Base-by-base conservation (phyloP, 805 yeast species). In the Yamadazyma paraphyllophila region DNA sequence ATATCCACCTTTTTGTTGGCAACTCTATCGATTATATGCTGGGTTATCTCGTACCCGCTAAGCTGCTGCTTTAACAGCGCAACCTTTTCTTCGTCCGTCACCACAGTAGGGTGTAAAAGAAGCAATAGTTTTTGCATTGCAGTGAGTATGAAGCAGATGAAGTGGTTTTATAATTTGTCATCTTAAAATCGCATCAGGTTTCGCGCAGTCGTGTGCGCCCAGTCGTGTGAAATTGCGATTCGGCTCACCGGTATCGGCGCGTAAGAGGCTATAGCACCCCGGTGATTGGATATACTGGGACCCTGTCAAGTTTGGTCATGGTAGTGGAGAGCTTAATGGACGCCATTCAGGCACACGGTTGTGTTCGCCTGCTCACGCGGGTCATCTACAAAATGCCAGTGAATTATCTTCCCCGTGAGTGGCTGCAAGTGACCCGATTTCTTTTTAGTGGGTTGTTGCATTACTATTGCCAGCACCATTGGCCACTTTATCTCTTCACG, bases 71-170 rank as follows among this genome's bases (percentile, higher is more conserved):
- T 79, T 34, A 67, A 61, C 1, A 49, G 32, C 39, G 66, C 73
- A 14, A 82, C 79, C 14, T 65, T 44, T 3, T 60, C 67, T 36
- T 82, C 83, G 33, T 76, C 74, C 0, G 83, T 77, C 10, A 83
- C 86, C 39, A 79, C 74, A 7, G 86, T 83, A 14, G 89, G 89
- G 56, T 83, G 89, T 44, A 83, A 71, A 41, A 83, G 66, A 24
- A 83, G 62, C 33, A 52, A 41, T 4, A 48, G n/a, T 29, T 46
- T 51, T 10, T 33, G n/a, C 47, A 45, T 45, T 20, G 24, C 24
- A 20, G 24, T 20, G 24, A 20, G 3, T 20, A 20, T 6, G 24
- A 20, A 20, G 24, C 24, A 20, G 38, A 6, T 32, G 37, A 25
- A 20, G 14, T 32, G 27, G 10, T 25, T 37, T n/a, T 26, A 17